Evolutionary conservation across 1,139 yeast species (phyloP), one percentile per base, ranked within the genome.

Genomic region (Saccharomyces pastorianus): DNA sequence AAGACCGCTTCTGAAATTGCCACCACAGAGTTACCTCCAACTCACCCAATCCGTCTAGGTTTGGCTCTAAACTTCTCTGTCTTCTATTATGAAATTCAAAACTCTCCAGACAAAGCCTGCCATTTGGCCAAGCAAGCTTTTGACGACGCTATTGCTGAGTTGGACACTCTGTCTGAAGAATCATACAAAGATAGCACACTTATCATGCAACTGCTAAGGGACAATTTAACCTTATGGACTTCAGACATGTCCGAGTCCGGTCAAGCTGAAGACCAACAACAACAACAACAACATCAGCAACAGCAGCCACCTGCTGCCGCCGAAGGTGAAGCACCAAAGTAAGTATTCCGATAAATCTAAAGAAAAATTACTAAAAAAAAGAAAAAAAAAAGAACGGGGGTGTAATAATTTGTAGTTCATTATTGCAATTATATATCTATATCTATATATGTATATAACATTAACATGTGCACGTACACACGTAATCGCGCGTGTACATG

Each of bases 121-220:
- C 96, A 90, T 73, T 82, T 93, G 75, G 99, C 99, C 67, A 93
- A 93, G 76, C 96, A 91, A 79, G 98, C 99, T 52, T 93, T 93
- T 67, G 98, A 93, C 73, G 99, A 93, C 72, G 99, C 99, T 61
- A 95, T 93, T 73, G 96, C 98, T 64, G 99, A 93, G 78, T 84
- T 93, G 73, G 98, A 93, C 78, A 88, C 97, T 63, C 81, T 93
- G 71, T 88, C 96, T 52, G 98, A 93, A 79, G 98, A 93, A 77
- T 88, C 96, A 63, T 91, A 91, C 83, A 91, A 91, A 78, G 99
- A 93, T 76, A 90, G 97, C 61, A 91, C 98, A 65, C 83, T 93
- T 75, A 93, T 93, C 72, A 93, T 93, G 98, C 98, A 93, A 82
- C 84, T 93, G 75, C 83, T 93, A 75, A 88, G 97, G 78, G 98